phyloP scores from a whole-genome alignment of 2,329 filamentous ascomycete genomes.

The Diplodia scrobiculata region DNA sequence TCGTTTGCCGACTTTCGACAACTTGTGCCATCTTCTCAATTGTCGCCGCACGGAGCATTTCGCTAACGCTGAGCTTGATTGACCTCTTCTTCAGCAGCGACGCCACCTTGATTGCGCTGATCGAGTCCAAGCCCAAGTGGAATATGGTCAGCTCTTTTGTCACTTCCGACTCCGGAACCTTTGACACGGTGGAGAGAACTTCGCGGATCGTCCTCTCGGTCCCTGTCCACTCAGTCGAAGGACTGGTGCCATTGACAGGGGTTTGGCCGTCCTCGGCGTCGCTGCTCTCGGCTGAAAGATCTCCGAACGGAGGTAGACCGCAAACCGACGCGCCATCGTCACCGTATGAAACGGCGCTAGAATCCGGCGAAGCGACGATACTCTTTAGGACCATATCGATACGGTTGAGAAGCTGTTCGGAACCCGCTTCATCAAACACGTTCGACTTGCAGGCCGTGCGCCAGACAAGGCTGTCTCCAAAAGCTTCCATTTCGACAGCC shows the following conservation, averaged over 20 bases:
- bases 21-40: conserved; percentile 63
- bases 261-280: neutral
- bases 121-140: conserved; percentile 85
- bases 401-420: conserved; percentile 56
- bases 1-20: conserved; percentile 33
- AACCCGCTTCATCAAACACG: conserved; percentile 53
- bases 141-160: conserved; percentile 68
- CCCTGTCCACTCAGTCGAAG: conserved; percentile 37
- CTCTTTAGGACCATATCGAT: conserved; percentile 63
- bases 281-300: conserved; percentile 13
- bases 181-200: conserved; percentile 60
- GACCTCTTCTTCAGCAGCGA: conserved; percentile 66
- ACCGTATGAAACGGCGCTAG: conserved; percentile 59
- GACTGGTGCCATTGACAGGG: conserved; percentile 1
- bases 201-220: conserved; percentile 49
- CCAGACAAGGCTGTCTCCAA: conserved; percentile 63
- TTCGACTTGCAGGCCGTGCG: conserved; percentile 68
- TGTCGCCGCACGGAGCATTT: conserved; percentile 68
- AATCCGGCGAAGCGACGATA: conserved; percentile 55
- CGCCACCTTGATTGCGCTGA: conserved; percentile 83
- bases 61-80: conserved; percentile 67
- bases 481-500: conserved; percentile 76
- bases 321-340: conserved; percentile 63
- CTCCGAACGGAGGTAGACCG: conserved; percentile 56
- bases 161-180: conserved; percentile 61